Evolutionary conservation across 495 filamentous ascomycete genomes (phyloP), one percentile per base, ranked within the genome.

Genomic region (Tuber aestivum): DNA sequence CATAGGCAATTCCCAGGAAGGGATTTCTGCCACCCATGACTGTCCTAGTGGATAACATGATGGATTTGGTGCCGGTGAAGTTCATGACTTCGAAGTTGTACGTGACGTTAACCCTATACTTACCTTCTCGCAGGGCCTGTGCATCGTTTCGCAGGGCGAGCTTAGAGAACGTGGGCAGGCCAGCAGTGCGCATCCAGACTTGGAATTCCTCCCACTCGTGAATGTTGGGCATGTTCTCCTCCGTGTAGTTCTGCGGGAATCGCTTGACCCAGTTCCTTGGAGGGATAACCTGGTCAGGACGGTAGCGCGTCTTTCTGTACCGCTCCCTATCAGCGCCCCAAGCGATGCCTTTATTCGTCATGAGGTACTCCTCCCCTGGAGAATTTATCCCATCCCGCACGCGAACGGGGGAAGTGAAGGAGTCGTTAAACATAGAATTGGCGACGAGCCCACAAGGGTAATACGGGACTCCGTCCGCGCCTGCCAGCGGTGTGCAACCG

Each of bases 151-250:
- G 87, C 81, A 89, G 88, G 38, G 91, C 90, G 23, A 98, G 88
- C 85, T 99, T 99, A 86, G 91, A 95, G 83, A 99, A 99, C 35
- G 92, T 92, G 1, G 95, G 95, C 74, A 97, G 85, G n/a, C 94
- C 95, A 41, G 95, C 95, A 3, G 96, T 95, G 82, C 95, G 88
- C 95, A 99, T 98, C 95, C 95, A 99, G 45, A 97, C 94, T 86
- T 97, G 94, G 82, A 99, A 97, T 42, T 88, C 88, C 81, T 97
- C 92, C 81, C 93, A 87, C 7, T 90, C 84, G 56, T 89, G 85
- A 16, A 97, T 82, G 77, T 93, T 84, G 5, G 92, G 89, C 27
- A 87, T 87, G n/a, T 86, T 86, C 0, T 89, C 84, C 0, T 85
- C 84, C 18, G 86, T 89, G 80, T 97, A 97, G 1, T 73, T 77